Percentiles rank a stretch among this genome's conserved stretches.
Conservation (phyloP, 805 yeast species). For the Metschnikowia aberdeeniae region DNA sequence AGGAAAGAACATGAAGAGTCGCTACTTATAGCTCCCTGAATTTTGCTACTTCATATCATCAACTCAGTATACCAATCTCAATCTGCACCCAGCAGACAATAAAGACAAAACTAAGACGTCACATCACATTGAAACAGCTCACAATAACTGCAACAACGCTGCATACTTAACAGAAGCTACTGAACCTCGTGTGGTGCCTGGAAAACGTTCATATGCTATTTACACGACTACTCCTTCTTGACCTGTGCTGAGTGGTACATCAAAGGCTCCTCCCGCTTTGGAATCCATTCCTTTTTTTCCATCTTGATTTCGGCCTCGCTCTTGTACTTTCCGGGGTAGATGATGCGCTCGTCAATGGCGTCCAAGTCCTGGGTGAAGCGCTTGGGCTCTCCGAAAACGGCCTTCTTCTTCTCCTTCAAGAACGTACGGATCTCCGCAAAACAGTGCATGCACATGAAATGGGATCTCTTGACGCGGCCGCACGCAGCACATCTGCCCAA, state of each 20-base stretch:
- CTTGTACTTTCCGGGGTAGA: slow-evolving; percentile 71
- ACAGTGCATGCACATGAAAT: slow-evolving; percentile 90
- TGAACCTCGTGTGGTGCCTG: no score
- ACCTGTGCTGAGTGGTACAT: slow-evolving; percentile 28
- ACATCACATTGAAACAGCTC: no score
- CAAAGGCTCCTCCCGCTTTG: slow-evolving; percentile 40
- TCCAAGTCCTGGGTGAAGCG: slow-evolving; percentile 45
- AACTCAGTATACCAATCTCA: no score
- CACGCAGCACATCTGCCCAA: slow-evolving; percentile 93
- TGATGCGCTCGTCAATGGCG: slow-evolving; percentile 55
- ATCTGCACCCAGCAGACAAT: no score
- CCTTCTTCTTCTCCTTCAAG: slow-evolving; percentile 54
- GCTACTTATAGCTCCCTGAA: no score
- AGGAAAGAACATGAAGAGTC: no score
- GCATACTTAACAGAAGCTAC: no score
- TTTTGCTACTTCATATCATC: no score
- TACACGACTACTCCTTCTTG: slow-evolving; percentile 16
- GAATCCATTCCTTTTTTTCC: slow-evolving; percentile 42
- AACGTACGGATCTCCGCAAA: slow-evolving; percentile 72
- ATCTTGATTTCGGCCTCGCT: slow-evolving; percentile 27
- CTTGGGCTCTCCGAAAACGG: slow-evolving; percentile 25
- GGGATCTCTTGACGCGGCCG: slow-evolving; percentile 87
- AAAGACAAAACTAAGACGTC: no score
- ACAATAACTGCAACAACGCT: no score
- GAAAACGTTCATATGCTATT: slow-evolving; percentile 1